Percentiles rank a stretch among this genome's conserved stretches.
Evolutionary conservation across 306 rosid species (phyloP).

Genomic region (Datisca glomerata): DNA sequence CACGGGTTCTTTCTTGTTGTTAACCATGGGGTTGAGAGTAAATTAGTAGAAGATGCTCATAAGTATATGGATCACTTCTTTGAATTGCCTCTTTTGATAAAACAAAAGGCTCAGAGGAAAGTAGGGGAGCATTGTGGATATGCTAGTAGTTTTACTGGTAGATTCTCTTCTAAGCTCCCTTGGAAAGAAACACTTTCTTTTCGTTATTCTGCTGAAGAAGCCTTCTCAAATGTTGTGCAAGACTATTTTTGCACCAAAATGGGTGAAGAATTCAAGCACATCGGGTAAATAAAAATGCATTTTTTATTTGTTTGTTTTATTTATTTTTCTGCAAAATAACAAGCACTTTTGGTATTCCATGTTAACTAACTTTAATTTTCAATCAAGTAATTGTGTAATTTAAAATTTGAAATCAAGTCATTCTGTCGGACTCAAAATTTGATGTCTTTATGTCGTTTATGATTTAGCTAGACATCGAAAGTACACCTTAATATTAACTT

Average conservation of each 20-base stretch:
- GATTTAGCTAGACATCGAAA: too few relatives aligned
- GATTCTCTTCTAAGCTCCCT: slow-evolving; percentile 1
- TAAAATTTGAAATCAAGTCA: neutral
- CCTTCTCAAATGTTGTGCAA: neutral
- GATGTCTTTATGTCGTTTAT: too few relatives aligned
- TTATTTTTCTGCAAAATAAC: neutral
- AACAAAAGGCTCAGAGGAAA: slow-evolving; percentile 8
- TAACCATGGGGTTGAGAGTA: slow-evolving; percentile 1
- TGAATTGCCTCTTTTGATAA: neutral
- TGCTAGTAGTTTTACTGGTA: slow-evolving; percentile 3
- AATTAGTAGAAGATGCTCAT: neutral
- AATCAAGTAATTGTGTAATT: neutral
- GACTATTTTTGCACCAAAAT: neutral
- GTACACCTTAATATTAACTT: too few relatives aligned
- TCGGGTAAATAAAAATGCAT: neutral
- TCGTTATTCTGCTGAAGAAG: neutral
- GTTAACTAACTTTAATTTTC: too few relatives aligned
- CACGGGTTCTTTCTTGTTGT: slow-evolving; percentile 4
- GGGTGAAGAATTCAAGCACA: neutral
- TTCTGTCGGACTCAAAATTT: neutral
- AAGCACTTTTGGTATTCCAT: neutral
- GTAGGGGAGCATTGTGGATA: slow-evolving; percentile 6
- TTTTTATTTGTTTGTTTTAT: neutral
- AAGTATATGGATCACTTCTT: neutral
- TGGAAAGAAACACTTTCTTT: slow-evolving; percentile 8